Conservation (phyloP, 1,284 basidiomycete genomes). For the Irpex lacteus region DNA sequence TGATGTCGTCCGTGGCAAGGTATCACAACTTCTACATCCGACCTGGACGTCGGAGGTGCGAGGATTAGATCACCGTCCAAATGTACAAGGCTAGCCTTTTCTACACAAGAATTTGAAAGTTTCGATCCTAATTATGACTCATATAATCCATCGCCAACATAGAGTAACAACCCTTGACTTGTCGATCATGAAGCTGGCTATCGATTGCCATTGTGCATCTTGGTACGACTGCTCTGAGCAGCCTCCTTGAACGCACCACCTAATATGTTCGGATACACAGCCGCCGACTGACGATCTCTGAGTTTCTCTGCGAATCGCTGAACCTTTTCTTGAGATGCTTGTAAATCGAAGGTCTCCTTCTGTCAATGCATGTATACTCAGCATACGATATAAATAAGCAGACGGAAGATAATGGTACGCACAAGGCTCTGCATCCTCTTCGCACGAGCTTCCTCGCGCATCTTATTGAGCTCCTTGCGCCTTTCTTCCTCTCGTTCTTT, state of each 20-base stretch:
- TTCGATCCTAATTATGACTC: too few relatives aligned
- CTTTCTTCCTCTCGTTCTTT: conserved; percentile 69
- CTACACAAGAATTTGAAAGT: background rate
- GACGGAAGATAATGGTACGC: conserved; percentile 20
- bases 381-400: background rate
- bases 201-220: background rate
- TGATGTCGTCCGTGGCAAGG: too few relatives aligned
- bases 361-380: conserved; percentile 26
- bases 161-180: too few relatives aligned
- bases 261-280: conserved; percentile 64
- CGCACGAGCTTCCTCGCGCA: conserved; percentile 68
- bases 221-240: conserved; percentile 32
- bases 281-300: conserved; percentile 34
- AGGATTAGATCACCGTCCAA: too few relatives aligned
- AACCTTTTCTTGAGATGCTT: conserved; percentile 67
- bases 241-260: conserved; percentile 57
- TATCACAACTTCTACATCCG: too few relatives aligned
- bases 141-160: too few relatives aligned
- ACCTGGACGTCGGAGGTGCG: too few relatives aligned
- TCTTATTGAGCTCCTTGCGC: conserved; percentile 61
- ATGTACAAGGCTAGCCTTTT: background rate
- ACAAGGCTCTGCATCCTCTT: conserved; percentile 58
- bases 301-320: conserved; percentile 60
- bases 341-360: conserved; percentile 66
- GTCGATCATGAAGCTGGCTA: too few relatives aligned